These are phyloP conservation scores for Solanum ahanhuiri DNA, from an alignment of 257 asterid genomes.

Conservation along the genomic window DNA sequence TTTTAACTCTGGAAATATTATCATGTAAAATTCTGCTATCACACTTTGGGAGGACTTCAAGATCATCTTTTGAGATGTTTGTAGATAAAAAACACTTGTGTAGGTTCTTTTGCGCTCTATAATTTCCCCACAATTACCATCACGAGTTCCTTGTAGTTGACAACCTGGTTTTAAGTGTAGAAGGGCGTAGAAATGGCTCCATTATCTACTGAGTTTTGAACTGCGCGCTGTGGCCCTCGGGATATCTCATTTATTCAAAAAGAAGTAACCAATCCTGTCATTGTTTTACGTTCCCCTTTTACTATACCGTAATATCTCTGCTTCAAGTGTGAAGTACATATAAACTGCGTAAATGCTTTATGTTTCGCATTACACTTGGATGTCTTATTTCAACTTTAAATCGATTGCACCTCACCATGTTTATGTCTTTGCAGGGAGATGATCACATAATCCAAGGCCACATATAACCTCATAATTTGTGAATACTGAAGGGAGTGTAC, in stretches of 20 bases:
- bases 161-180: neutral
- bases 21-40: neutral
- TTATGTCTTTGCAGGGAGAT: slow-evolving; percentile 5
- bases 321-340: neutral
- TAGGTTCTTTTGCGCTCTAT: neutral
- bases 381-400: neutral
- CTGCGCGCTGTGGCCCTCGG: neutral
- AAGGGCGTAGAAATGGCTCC: neutral
- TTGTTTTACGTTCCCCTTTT: neutral
- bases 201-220: neutral
- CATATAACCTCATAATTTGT: neutral
- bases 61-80: neutral
- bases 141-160: neutral
- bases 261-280: neutral
- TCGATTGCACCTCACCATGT: neutral
- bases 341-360: neutral
- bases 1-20: neutral
- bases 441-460: neutral
- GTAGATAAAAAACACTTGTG: neutral
- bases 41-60: neutral
- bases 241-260: neutral
- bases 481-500: slow-evolving; percentile 5
- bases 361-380: neutral
- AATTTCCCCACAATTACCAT: neutral
- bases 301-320: neutral